Base-by-base conservation (phyloP, 192 early-diverging fungal species). In the Entrophospora sp. region DNA sequence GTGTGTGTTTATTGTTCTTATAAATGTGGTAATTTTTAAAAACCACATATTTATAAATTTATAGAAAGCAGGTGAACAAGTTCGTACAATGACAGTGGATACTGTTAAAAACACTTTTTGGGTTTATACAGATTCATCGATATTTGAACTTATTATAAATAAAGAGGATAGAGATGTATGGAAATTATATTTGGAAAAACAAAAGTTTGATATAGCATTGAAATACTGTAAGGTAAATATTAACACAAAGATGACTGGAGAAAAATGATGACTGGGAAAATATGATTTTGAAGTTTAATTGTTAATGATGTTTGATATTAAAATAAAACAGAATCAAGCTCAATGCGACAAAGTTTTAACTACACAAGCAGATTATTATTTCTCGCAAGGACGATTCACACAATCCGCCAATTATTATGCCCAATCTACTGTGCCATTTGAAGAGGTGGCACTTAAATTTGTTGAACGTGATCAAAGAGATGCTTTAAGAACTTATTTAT, bases 121-220 rank as follows among this genome's bases (percentile, higher is more conserved):
- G 97, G 77, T 97, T 27, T 90, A 84, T 40, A 96, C 94, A 5
- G 87, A 85, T n/a, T 61, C 74, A 10, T 78, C 87, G 3, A 83
- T 99, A 35, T 91, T 87, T 66, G 95, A 99, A 76, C 73, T 99
- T n/a, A 80, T 93, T 27, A 83, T 97, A 24, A 86, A 80, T 0
- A 89, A 95, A 32, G 97, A 99, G 78, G 93, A 94, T 59, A 85
- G 94, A 35, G 88, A 99, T 64, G 87, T 96, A 5, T 99, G 97
- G 97, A 81, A 85, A 32, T 81, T 97, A 2, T 97, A 89, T 69
- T 74, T 99, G 37, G 74, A 86, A 28, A 85, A 84, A 36, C 86
- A 87, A 56, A 78, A 87, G 61, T 99, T 91, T 70, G 91, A 95
- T 36, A 69, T 82, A 2, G 93, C 96, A 1, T 72, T 95, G 27